phyloP scores from a whole-genome alignment of 164 flowering plant species.

The Paratinospora sagittata region DNA sequence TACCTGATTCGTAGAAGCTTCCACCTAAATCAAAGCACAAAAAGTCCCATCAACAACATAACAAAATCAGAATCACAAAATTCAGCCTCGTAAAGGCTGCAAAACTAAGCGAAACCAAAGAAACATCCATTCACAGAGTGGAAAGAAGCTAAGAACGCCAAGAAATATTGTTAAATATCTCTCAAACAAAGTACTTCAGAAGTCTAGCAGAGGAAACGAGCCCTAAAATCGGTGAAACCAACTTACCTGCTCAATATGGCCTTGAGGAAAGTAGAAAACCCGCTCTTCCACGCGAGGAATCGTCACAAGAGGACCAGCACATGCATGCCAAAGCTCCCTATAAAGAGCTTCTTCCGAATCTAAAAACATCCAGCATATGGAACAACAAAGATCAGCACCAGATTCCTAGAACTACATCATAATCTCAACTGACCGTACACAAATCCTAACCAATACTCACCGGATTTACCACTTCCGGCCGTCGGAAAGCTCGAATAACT shows the following conservation, averaged over 20 bases:
- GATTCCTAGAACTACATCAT: neutral
- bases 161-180: no score
- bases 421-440: neutral
- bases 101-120: neutral
- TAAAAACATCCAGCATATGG: neutral
- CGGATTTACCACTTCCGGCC: conserved; percentile 18
- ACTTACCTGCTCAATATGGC: conserved; percentile 80
- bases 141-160: no score
- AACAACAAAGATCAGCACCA: neutral
- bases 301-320: conserved; percentile 46
- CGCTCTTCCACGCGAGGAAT: conserved; percentile 62
- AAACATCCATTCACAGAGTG: neutral
- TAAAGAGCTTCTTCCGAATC: conserved; percentile 17
- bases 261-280: conserved; percentile 88
- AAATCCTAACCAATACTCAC: neutral
- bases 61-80: neutral
- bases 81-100: neutral
- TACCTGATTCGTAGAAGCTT: conserved; percentile 79
- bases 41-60: conserved; percentile 1
- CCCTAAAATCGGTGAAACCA: neutral
- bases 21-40: conserved; percentile 45
- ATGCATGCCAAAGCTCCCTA: conserved; percentile 24
- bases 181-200: no score
- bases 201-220: neutral
- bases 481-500: conserved; percentile 15